A percentile compares a stretch with the other conserved stretches of the same genome.
Evolutionary conservation across 257 asterid genomes (phyloP).

Genomic region (Nicotiana tabacum): DNA sequence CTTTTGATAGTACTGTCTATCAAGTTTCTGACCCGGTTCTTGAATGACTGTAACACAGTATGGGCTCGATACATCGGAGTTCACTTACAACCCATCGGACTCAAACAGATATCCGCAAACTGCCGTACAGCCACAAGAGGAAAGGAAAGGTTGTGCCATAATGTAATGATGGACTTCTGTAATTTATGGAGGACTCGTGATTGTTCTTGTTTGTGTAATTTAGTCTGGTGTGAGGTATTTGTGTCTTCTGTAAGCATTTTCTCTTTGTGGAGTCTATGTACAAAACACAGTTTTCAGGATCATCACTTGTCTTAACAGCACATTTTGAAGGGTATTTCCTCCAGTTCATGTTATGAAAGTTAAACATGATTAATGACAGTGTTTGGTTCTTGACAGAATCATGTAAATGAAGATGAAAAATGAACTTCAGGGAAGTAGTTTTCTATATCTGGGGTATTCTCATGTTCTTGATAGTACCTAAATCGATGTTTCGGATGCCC

Average conservation of each 20-base stretch:
- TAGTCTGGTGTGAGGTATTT: constrained; percentile 29
- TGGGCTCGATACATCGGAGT: constrained; percentile 95
- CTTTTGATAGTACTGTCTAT: neutral
- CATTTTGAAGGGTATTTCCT: neutral
- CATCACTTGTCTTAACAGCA: constrained; percentile 10
- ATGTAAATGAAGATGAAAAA: neutral
- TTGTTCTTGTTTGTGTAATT: constrained; percentile 14
- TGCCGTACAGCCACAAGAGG: constrained; percentile 65
- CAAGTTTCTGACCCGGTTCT: neutral
- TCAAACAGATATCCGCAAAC: constrained; percentile 65
- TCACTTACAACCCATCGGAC: constrained; percentile 87
- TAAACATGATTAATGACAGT: neutral
- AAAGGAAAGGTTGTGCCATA: constrained; percentile 64
- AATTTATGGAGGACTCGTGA: constrained; percentile 11
- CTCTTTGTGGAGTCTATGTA: constrained; percentile 14
- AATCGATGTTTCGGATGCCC: neutral
- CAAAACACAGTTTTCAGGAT: constrained; percentile 15
- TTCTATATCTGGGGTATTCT: neutral
- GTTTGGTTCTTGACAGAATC: neutral
- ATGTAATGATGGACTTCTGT: constrained; percentile 46
- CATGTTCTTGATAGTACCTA: neutral
- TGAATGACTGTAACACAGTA: constrained; percentile 43
- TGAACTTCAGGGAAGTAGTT: neutral
- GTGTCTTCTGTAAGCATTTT: constrained; percentile 14
- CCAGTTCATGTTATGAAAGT: neutral